phyloP scores from a whole-genome alignment of 164 flowering plant species.

The Annona squamosa region DNA sequence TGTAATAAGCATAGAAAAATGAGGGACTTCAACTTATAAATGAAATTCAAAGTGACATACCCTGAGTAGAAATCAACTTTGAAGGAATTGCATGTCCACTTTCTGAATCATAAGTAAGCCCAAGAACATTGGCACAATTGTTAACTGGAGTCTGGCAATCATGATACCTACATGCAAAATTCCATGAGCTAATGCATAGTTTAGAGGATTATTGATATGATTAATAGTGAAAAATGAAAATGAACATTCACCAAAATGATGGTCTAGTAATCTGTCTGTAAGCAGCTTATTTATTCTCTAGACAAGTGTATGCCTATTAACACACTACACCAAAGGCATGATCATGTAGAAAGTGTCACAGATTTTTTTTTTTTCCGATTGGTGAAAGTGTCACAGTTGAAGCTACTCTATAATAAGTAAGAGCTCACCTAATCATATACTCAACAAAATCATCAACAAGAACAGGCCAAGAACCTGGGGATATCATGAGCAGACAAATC shows the following conservation, averaged over 20 bases:
- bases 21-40: neutral
- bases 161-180: neutral
- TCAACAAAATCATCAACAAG: constrained; percentile 1
- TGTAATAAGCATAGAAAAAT: too few species aligned
- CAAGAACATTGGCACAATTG: neutral
- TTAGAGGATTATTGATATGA: neutral
- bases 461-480: constrained; percentile 4
- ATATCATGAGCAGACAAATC: neutral
- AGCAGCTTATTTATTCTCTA: neutral
- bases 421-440: neutral
- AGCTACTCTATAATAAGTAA: neutral
- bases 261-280: neutral
- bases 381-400: neutral
- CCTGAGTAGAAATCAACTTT: neutral
- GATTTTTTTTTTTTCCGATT: too few species aligned
- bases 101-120: neutral
- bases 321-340: too few species aligned
- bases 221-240: neutral
- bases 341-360: too few species aligned
- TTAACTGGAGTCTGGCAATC: neutral
- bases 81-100: neutral
- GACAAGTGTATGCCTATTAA: too few species aligned
- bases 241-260: neutral
- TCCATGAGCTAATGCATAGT: neutral
- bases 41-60: neutral